These are phyloP conservation scores for Rhizopogon sp. DNA, from an alignment of 768 basidiomycete genomes.

Conservation along the genomic window DNA sequence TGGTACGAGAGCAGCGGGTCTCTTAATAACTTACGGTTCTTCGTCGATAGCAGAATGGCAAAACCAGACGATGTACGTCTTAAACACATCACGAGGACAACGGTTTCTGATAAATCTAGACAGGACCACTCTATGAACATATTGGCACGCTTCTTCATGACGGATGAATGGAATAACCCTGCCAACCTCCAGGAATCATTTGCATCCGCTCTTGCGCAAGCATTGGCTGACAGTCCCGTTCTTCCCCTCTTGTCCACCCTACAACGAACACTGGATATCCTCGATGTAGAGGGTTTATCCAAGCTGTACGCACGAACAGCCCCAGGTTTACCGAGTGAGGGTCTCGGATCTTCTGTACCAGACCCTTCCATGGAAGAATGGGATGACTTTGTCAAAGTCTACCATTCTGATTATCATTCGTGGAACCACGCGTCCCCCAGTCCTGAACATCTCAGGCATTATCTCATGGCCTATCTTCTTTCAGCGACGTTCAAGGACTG, in stretches of 20 bases:
- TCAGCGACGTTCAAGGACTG: slow-evolving; percentile 98
- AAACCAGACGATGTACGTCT: slow-evolving; percentile 51
- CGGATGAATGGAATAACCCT: slow-evolving; percentile 4
- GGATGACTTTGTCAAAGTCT: slow-evolving; percentile 54
- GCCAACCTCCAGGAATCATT: slow-evolving; percentile 45
- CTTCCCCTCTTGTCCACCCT: slow-evolving; percentile 51
- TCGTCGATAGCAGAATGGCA: slow-evolving; percentile 58
- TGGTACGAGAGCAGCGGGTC: slow-evolving; percentile 65
- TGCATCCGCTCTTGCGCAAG: slow-evolving; percentile 39
- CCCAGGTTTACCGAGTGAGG: neutral
- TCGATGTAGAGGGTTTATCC: slow-evolving; percentile 82
- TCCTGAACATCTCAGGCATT: slow-evolving; percentile 49
- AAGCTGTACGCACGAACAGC: slow-evolving; percentile 29
- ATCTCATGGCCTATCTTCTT: slow-evolving; percentile 72
- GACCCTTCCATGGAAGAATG: slow-evolving; percentile 66
- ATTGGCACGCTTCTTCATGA: slow-evolving; percentile 9
- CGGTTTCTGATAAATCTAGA: neutral
- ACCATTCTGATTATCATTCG: slow-evolving; percentile 32
- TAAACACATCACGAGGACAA: neutral
- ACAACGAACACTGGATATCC: slow-evolving; percentile 72
- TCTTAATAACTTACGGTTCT: slow-evolving; percentile 81
- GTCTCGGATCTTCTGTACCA: slow-evolving; percentile 25
- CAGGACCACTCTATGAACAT: neutral
- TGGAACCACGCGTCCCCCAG: slow-evolving; percentile 34
- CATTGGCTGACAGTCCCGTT: slow-evolving; percentile 46